Evolutionary conservation across 148 eudicot species (phyloP), one percentile per base, ranked within the genome.

Genomic region (Amaranthus palmeri): DNA sequence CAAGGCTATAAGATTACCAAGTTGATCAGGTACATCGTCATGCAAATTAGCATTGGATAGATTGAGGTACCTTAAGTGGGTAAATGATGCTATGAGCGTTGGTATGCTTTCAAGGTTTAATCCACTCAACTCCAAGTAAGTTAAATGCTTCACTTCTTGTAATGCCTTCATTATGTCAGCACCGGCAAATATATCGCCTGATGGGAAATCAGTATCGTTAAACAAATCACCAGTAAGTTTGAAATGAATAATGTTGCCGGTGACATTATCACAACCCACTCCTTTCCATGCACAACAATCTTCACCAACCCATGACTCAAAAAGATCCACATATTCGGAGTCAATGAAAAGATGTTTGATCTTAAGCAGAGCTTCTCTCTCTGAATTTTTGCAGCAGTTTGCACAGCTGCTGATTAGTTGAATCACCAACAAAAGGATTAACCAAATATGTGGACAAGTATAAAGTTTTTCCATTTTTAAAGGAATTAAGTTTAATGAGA

Each of bases 241-340:
- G 8, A 76, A 60, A 51, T 52, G 50, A 5, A 52, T 36, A 5
- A 74, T 65, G 17, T 54, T 36, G 12, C 67, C 40, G 7, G 67
- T 72, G 6, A 64, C 41, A 44, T 52, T 45, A 41, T 74, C 69
- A 51, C 78, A 79, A 4, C 54, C 52, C 17, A 79, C 71, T 11
- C 83, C 79, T 9, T 17, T 41, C 83, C 83, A 80, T 1, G n/a
- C 56, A 49, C 83, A 80, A 54, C 79, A 75, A 18, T 75, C 76
- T 7, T 71, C 40, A 3, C 70, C 83, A 10, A 44, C 59, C 70
- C 71, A 74, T 2, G 72, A 56, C 12, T 40, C 49, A 52, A 74
- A 15, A 48, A 4, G 49, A 7, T 55, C 3, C 13, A 8, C n/a
- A 45, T 9, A n/a, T 7, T 7, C 5, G 2, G 7, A 3, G n/a